Conservation (phyloP, 2,329 filamentous ascomycete genomes). For the Trichophyton schoenleinii region DNA sequence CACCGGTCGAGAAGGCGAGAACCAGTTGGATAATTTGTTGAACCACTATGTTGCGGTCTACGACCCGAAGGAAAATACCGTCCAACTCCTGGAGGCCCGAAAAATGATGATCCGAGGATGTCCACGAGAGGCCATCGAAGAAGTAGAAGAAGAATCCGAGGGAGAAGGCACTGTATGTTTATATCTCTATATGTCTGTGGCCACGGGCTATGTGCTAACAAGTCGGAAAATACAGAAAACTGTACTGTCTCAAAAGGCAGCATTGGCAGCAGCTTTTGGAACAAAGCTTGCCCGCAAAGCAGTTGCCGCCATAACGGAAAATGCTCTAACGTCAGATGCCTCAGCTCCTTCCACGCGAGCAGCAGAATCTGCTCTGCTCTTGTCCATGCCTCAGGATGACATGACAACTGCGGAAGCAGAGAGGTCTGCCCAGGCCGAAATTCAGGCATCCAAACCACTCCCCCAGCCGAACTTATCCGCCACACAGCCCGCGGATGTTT, state of each 20-base stretch:
- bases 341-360: slow-evolving; percentile 25
- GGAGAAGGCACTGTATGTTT: slow-evolving; percentile 11
- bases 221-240: slow-evolving; percentile 19
- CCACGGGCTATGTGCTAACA: not conserved
- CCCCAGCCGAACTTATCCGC: slow-evolving; percentile 33
- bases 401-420: slow-evolving; percentile 21
- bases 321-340: slow-evolving; percentile 34
- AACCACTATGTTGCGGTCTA: slow-evolving; percentile 51
- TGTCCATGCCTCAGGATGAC: slow-evolving; percentile 28
- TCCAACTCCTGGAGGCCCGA: slow-evolving; percentile 44
- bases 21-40: slow-evolving; percentile 40
- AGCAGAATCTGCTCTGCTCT: slow-evolving; percentile 33
- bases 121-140: slow-evolving; percentile 22
- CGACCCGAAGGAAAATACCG: slow-evolving; percentile 41
- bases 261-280: slow-evolving; percentile 38
- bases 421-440: slow-evolving; percentile 28
- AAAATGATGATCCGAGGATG: slow-evolving; percentile 44
- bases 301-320: slow-evolving; percentile 36
- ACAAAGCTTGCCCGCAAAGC: slow-evolving; percentile 40
- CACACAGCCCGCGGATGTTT: slow-evolving; percentile 35
- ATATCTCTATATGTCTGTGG: not conserved
- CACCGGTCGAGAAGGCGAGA: slow-evolving; percentile 39
- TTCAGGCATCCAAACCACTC: slow-evolving; percentile 36
- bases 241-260: slow-evolving; percentile 28
- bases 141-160: slow-evolving; percentile 20